Conservation (phyloP, 768 basidiomycete genomes). For the Lepiota venenata region DNA sequence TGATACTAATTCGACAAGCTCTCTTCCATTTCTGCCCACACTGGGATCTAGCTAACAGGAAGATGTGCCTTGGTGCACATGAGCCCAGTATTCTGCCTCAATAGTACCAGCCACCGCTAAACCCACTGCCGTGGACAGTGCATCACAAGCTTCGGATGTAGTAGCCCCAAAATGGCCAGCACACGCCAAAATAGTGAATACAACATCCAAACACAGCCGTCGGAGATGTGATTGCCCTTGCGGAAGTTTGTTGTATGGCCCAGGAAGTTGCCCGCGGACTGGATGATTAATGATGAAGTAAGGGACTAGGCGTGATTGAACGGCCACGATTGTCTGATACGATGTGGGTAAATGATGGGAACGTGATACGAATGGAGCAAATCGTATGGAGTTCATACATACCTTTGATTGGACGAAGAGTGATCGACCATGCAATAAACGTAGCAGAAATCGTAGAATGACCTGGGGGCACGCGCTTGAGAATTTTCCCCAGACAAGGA, state of each 20-base stretch:
- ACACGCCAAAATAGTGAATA: slow-evolving; percentile 26
- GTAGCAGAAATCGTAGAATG: slow-evolving; percentile 63
- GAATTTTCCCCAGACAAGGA: background rate
- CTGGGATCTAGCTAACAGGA: slow-evolving; percentile 12
- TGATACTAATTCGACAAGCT: background rate
- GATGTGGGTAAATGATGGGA: background rate
- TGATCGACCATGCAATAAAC: slow-evolving; percentile 53
- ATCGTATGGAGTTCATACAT: slow-evolving; percentile 17
- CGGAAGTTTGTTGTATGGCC: slow-evolving; percentile 77
- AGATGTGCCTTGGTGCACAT: slow-evolving; percentile 17
- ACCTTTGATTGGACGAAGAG: slow-evolving; percentile 42
- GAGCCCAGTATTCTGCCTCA: slow-evolving; percentile 38
- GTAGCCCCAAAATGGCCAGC: slow-evolving; percentile 5
- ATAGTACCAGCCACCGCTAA: slow-evolving; percentile 33
- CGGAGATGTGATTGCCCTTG: slow-evolving; percentile 5
- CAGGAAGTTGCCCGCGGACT: slow-evolving; percentile 65
- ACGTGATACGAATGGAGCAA: background rate
- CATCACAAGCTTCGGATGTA: slow-evolving; percentile 12
- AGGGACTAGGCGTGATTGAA: slow-evolving; percentile 65
- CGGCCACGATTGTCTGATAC: slow-evolving; percentile 28
- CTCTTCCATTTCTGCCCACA: background rate
- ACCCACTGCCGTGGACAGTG: slow-evolving; percentile 28
- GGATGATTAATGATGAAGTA: slow-evolving; percentile 81
- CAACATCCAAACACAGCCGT: slow-evolving; percentile 62
- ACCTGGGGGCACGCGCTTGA: slow-evolving; percentile 27